Evolutionary conservation across 164 flowering plant genomes (phyloP).

Genomic region (Brasenia schreberi): DNA sequence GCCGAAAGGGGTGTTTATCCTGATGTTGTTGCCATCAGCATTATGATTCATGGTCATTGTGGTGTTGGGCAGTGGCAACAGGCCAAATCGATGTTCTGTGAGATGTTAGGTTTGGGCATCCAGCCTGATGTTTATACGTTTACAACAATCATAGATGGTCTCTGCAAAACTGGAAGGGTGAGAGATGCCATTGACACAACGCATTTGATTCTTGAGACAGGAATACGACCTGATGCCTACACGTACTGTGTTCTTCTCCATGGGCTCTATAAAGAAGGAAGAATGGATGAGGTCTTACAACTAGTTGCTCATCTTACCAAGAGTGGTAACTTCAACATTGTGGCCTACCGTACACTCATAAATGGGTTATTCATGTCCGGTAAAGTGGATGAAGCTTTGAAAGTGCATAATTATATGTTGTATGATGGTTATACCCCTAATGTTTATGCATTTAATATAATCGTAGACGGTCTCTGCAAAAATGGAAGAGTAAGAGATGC

Average conservation of each 20-base stretch:
- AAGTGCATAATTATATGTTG: slow-evolving; percentile 5
- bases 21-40: slow-evolving; percentile 11
- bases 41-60: slow-evolving; percentile 19
- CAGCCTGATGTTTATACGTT: slow-evolving; percentile 10
- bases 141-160: slow-evolving; percentile 12
- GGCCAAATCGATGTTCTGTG: slow-evolving; percentile 10
- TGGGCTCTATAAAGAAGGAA: slow-evolving; percentile 14
- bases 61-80: slow-evolving; percentile 9
- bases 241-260: slow-evolving; percentile 13
- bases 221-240: slow-evolving; percentile 8
- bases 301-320: slow-evolving; percentile 10
- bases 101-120: slow-evolving; percentile 13
- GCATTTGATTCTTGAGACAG: slow-evolving; percentile 10
- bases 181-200: slow-evolving; percentile 10
- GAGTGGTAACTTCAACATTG: slow-evolving; percentile 5
- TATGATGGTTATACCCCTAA: too few species aligned
- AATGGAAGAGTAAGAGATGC: slow-evolving; percentile 14
- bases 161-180: slow-evolving; percentile 12
- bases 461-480: slow-evolving; percentile 9
- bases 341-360: slow-evolving; percentile 11
- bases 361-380: slow-evolving; percentile 11
- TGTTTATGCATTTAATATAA: too few species aligned
- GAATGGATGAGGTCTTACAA: slow-evolving; percentile 10
- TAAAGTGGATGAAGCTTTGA: slow-evolving; percentile 11
- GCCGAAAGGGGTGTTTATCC: slow-evolving; percentile 10